These are phyloP conservation scores for Ophidiomyces ophidiicola DNA, from an alignment of 2,329 filamentous ascomycete species.

Conservation along the genomic window DNA sequence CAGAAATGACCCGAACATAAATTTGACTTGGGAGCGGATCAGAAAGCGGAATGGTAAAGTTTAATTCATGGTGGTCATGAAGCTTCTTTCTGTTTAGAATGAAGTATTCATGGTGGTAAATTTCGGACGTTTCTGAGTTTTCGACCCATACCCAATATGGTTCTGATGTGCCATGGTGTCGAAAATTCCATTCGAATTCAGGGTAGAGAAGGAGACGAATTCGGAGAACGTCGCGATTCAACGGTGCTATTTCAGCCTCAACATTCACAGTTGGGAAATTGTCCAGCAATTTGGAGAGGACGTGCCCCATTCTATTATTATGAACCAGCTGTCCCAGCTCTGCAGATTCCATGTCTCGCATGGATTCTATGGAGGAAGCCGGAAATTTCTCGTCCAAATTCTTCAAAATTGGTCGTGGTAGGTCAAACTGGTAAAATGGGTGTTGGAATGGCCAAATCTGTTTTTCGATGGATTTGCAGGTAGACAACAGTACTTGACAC, in stretches of 20 bases:
- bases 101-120: constrained; percentile 96
- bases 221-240: constrained; percentile 89
- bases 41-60: constrained; percentile 89
- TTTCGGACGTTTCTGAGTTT: constrained; percentile 92
- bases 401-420: constrained; percentile 69
- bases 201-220: constrained; percentile 76
- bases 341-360: constrained; percentile 84
- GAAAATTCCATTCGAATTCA: constrained; percentile 90
- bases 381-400: constrained; percentile 72
- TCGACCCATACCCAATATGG: constrained; percentile 99
- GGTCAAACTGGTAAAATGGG: constrained; percentile 86
- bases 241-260: constrained; percentile 85
- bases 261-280: constrained; percentile 87
- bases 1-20: constrained; percentile 86
- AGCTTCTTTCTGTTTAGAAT: constrained; percentile 82
- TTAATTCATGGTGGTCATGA: constrained; percentile 91
- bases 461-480: constrained; percentile 96
- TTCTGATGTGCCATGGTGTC: constrained; percentile 83
- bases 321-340: constrained; percentile 88
- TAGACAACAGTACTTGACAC: constrained; percentile 75
- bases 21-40: constrained; percentile 92
- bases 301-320: constrained; percentile 75
- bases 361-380: constrained; percentile 60
- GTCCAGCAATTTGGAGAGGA: constrained; percentile 66
- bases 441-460: constrained; percentile 92